phyloP scores from a whole-genome alignment of 2,329 filamentous ascomycete genomes.

The Leptographium radiaticola region DNA sequence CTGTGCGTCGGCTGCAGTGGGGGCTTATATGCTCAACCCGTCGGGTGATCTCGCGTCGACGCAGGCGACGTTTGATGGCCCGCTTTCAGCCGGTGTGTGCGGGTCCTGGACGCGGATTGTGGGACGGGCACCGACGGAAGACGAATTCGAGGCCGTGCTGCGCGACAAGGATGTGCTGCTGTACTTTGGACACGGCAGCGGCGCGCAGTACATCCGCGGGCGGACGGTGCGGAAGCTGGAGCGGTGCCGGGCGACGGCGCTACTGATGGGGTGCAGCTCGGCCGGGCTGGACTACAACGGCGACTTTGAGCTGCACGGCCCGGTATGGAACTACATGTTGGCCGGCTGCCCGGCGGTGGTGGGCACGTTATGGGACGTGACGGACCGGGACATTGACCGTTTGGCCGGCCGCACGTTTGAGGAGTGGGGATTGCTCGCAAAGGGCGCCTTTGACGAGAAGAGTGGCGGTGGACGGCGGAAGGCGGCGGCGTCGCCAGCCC shows the following conservation, averaged over 20 bases:
- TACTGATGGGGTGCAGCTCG: constrained; percentile 91
- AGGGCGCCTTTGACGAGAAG: constrained; percentile 25
- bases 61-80: constrained; percentile 57
- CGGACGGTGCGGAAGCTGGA: constrained; percentile 66
- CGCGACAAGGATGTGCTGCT: constrained; percentile 58
- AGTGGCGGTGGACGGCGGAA: constrained; percentile 13
- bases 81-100: constrained; percentile 48
- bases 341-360: constrained; percentile 78
- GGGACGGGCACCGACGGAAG: constrained; percentile 57
- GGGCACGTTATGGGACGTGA: constrained; percentile 95
- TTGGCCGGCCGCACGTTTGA: constrained; percentile 71
- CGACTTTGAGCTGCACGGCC: constrained; percentile 82
- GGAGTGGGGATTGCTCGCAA: constrained; percentile 64
- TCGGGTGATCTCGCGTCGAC: constrained; percentile 72
- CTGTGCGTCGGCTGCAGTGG: constrained; percentile 37
- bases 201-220: constrained; percentile 83
- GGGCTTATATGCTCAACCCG: constrained; percentile 81
- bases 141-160: constrained; percentile 60
- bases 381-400: constrained; percentile 91
- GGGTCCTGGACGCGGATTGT: constrained; percentile 58
- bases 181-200: constrained; percentile 94
- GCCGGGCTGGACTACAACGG: constrained; percentile 69
- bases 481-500: constrained; percentile 9
- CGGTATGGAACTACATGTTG: constrained; percentile 83
- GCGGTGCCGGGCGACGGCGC: constrained; percentile 60